A percentile compares a stretch with the other conserved stretches of the same genome.
phyloP scores from a whole-genome alignment of 73 alveolate species.

The Paramecium pentaurelia region DNA sequence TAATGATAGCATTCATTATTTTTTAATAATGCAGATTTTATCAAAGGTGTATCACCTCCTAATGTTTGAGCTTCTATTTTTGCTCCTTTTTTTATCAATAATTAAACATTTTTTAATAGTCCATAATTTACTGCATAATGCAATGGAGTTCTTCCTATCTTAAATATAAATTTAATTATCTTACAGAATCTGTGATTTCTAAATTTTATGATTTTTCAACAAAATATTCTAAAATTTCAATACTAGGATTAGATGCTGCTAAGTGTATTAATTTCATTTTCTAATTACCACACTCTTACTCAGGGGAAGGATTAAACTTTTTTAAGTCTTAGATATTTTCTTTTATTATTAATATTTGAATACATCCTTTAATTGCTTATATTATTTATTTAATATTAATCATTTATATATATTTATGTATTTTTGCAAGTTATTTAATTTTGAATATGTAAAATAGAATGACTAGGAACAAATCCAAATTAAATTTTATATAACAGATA shows the following conservation, averaged over 20 bases:
- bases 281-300: background rate
- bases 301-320: background rate
- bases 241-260: background rate
- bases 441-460: background rate
- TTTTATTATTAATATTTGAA: background rate
- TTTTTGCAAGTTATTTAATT: background rate
- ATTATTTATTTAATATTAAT: background rate
- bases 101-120: background rate
- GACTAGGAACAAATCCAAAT: background rate
- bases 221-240: background rate
- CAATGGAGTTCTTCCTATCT: background rate
- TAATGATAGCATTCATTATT: background rate
- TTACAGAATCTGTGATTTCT: background rate
- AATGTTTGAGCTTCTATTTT: background rate
- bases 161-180: background rate
- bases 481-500: background rate
- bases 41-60: background rate
- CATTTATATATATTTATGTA: background rate
- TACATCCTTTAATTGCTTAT: background rate
- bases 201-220: background rate
- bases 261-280: background rate
- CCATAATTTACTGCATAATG: background rate
- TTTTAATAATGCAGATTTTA: background rate
- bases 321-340: background rate
- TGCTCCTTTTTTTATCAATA: background rate